These are phyloP conservation scores for Gossypium raimondii DNA, from an alignment of 345 rosid species.

Conservation along the genomic window DNA sequence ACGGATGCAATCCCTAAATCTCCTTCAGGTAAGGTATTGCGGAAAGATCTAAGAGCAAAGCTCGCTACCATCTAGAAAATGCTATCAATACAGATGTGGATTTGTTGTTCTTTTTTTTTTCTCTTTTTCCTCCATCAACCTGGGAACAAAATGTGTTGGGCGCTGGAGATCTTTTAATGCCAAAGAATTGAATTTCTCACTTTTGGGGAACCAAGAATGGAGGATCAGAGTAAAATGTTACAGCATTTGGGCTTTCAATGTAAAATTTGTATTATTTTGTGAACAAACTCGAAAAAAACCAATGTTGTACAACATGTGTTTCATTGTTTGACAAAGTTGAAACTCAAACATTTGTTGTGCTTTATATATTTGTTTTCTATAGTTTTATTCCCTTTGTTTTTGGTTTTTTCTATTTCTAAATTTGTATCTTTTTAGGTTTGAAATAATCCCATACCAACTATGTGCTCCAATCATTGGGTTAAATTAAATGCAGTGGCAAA, in stretches of 20 bases:
- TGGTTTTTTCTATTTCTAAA: not conserved
- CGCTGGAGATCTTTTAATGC: not conserved
- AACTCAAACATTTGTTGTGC: not conserved
- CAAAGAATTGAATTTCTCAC: slow-evolving; percentile 4
- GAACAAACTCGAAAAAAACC: not conserved
- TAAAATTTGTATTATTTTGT: not conserved
- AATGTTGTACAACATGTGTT: not conserved
- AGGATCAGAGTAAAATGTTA: not conserved
- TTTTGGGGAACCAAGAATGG: not conserved
- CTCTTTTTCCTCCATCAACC: not conserved
- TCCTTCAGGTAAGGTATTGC: slow-evolving; percentile 79
- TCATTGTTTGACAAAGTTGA: not conserved
- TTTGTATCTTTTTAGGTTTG: too few species aligned
- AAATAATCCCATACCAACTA: too few species aligned
- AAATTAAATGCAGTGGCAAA: too few species aligned
- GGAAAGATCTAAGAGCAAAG: slow-evolving; percentile 65
- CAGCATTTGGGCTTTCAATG: not conserved
- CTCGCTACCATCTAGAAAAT: slow-evolving; percentile 23
- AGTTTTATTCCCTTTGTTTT: not conserved
- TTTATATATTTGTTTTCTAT: not conserved
- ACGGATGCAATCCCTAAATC: slow-evolving; percentile 68
- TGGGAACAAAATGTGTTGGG: not conserved
- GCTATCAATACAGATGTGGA: not conserved
- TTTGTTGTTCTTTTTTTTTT: not conserved
- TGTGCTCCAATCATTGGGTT: too few species aligned